Base-by-base conservation (phyloP, 2,329 filamentous ascomycete genomes). In the Fusarium sp. region DNA sequence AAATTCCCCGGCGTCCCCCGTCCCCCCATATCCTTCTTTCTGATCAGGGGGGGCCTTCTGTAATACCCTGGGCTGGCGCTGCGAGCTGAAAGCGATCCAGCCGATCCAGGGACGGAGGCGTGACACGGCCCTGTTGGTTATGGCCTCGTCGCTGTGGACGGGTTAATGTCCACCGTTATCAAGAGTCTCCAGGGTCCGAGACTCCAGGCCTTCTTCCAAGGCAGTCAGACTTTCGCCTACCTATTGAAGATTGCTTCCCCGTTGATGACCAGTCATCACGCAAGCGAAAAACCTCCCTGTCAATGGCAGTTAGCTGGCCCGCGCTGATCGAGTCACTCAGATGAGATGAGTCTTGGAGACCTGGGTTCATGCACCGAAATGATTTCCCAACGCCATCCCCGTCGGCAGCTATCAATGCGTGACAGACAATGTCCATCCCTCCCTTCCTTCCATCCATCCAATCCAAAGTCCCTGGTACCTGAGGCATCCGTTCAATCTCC, bases 1-100 rank as follows among this genome's bases (percentile, higher is more conserved):
- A 54, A 65, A 59, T 66, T 35, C 58, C 29, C 64, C 52, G 50
- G 54, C 52, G 47, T 29, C 27, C 27, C 64, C 64, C 54, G 34
- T 62, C 31, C 29, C 56, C 42, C 66, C 57, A 67, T 69, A 62
- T 58, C 62, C 40, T 56, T 60, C 22, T 37, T 56, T 60, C 22
- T 37, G 62, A 63, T 74, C 66, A 73, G n/a, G 70, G 71, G 70
- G 71, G 70, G 27, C 31, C 58, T 20, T 20, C 56, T 65, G 40
- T 31, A 47, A 54, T 62, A 57, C 60, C 35, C 54, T 71, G 57
- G 50, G 29, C 60, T 37, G 63, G 75, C 72, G 69, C 66, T 67
- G 59, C 61, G 73, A 76, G 73, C 75, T 76, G 71, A 70, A 77
- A 70, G 68, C 42, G 66, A 76, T 35, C 72, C 67, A 70, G 67